Percentiles rank a stretch among this genome's conserved stretches.
Conservation (phyloP, 257 asterid genomes). For the Fraxinus quadrangulata region DNA sequence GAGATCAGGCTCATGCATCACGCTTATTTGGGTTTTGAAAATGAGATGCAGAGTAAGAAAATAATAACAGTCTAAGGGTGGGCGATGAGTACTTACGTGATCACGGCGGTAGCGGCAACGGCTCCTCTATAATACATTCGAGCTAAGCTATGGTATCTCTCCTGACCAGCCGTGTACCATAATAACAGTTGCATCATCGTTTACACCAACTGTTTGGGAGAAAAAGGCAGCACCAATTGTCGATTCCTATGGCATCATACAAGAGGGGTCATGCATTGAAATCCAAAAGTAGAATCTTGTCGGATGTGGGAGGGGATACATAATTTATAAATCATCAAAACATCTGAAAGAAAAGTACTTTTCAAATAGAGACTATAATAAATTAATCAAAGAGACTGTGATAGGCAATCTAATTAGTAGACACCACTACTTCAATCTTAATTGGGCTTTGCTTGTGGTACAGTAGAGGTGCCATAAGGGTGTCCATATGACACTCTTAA, state of each 20-base stretch:
- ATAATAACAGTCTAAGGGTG: too few species aligned
- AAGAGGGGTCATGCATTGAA: conserved; percentile 17
- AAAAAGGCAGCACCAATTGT: conserved; percentile 49
- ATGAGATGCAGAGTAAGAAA: too few species aligned
- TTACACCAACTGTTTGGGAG: conserved; percentile 43
- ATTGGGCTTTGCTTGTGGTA: neutral
- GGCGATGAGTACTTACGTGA: too few species aligned
- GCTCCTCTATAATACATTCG: conserved; percentile 92
- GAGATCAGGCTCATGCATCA: too few species aligned
- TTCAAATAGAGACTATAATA: neutral
- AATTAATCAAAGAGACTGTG: conserved; percentile 7
- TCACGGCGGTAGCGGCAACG: conserved; percentile 54
- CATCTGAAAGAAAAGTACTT: neutral
- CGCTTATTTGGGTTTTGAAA: too few species aligned
- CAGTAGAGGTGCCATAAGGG: too few species aligned
- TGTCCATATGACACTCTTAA: too few species aligned
- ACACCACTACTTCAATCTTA: neutral
- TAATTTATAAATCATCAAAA: neutral
- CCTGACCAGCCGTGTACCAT: conserved; percentile 96
- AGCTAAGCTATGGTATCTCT: conserved; percentile 88
- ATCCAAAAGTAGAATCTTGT: neutral
- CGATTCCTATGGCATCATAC: conserved; percentile 60
- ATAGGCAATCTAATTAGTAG: neutral
- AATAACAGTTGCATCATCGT: conserved; percentile 74
- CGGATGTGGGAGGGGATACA: neutral